A percentile compares a stretch with the other conserved stretches of the same genome.
phyloP scores from a whole-genome alignment of 2,329 filamentous ascomycete genomes.

The Gaeumannomyces tritici region DNA sequence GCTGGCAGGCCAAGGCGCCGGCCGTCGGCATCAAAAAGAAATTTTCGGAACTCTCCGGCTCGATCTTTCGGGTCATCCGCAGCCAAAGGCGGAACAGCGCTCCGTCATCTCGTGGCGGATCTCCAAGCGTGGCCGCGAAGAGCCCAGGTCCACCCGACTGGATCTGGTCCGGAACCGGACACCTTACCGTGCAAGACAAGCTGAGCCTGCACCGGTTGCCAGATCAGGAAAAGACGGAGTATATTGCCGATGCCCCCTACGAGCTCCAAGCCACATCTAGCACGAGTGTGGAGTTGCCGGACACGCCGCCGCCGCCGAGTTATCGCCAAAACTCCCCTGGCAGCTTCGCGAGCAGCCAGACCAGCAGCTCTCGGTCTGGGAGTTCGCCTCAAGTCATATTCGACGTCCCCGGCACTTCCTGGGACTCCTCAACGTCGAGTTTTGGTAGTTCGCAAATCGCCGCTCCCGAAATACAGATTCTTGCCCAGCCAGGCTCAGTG shows the following conservation, averaged over 20 bases:
- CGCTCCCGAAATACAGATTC: not conserved
- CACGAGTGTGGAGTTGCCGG: not conserved
- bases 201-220: not conserved
- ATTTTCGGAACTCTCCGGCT: conserved; percentile 2
- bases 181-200: not conserved
- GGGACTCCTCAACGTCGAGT: not conserved
- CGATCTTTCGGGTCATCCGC: not conserved
- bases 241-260: no score
- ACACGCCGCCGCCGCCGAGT: not conserved
- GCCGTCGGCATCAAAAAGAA: conserved; percentile 16
- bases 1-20: conserved; percentile 12
- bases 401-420: not conserved
- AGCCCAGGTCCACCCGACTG: not conserved
- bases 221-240: not conserved
- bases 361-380: not conserved
- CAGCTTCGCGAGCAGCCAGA: not conserved
- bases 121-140: not conserved
- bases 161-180: not conserved
- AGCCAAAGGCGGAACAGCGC: not conserved
- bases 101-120: not conserved
- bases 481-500: not conserved
- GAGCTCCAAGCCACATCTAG: no score
- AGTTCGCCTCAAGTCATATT: not conserved
- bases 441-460: not conserved
- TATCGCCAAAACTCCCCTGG: not conserved